phyloP scores from a whole-genome alignment of 371 early-diverging fungal species.

The Batrachochytrium dendrobatidis region DNA sequence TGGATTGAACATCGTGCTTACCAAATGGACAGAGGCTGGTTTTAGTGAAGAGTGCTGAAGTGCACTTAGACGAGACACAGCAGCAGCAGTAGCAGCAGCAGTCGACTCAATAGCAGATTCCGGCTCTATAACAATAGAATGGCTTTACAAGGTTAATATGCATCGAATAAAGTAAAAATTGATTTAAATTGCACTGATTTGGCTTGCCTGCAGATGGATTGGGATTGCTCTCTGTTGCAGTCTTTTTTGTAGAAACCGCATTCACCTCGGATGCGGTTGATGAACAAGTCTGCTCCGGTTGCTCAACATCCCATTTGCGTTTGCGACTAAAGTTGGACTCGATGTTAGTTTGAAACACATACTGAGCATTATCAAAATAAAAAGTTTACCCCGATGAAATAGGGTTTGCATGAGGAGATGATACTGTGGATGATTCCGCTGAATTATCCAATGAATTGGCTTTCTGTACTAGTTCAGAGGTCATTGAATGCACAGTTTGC shows the following conservation, averaged over 20 bases:
- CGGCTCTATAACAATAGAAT: too few relatives aligned
- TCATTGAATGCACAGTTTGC: too few relatives aligned
- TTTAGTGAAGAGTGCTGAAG: not conserved
- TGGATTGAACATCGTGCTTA: not conserved
- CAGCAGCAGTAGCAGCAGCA: not conserved
- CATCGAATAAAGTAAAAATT: too few relatives aligned
- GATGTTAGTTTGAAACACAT: too few relatives aligned
- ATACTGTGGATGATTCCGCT: too few relatives aligned
- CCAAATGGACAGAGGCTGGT: not conserved
- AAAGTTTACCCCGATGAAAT: too few relatives aligned
- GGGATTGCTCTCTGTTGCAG: too few relatives aligned
- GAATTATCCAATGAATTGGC: too few relatives aligned
- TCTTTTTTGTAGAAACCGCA: not conserved
- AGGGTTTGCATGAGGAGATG: too few relatives aligned
- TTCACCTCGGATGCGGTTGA: not conserved
- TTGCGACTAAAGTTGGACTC: constrained; percentile 4
- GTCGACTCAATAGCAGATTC: not conserved
- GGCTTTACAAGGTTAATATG: too few relatives aligned
- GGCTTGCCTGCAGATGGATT: not conserved
- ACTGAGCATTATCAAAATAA: too few relatives aligned
- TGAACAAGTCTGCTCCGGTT: not conserved
- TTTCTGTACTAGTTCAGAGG: too few relatives aligned
- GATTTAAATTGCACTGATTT: not conserved
- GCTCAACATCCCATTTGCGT: constrained; percentile 17
- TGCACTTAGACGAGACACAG: not conserved